Evolutionary conservation across 345 rosid species (phyloP).

Genomic region (Citrus cavaleriei): DNA sequence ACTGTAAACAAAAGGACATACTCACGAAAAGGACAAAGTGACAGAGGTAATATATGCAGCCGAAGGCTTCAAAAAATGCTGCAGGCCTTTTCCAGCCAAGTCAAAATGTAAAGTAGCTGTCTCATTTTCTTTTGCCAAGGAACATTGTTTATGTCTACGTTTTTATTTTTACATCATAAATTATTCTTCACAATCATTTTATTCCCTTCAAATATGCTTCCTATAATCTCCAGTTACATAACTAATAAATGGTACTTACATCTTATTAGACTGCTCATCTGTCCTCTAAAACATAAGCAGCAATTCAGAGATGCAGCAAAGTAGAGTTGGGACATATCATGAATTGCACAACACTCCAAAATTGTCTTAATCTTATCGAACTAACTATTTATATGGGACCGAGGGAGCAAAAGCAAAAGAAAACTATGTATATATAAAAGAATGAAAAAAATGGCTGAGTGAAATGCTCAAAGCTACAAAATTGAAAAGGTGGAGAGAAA

Average conservation of each 20-base stretch:
- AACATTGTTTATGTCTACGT: background rate
- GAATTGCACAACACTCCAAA: background rate
- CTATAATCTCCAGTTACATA: background rate
- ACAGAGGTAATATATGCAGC: background rate
- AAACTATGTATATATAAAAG: background rate
- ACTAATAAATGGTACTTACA: background rate
- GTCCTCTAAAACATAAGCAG: background rate
- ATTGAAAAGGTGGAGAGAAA: background rate
- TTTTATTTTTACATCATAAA: background rate
- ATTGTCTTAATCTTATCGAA: background rate
- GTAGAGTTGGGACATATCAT: background rate
- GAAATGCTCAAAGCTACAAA: background rate
- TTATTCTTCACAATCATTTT: background rate
- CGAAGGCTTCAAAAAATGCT: background rate
- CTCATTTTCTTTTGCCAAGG: background rate
- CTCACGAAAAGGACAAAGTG: background rate
- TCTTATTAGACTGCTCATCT: background rate
- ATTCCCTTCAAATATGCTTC: background rate
- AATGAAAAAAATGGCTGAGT: background rate
- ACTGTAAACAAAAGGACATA: background rate
- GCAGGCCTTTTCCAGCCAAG: slow-evolving; percentile 5
- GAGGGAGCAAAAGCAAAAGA: background rate
- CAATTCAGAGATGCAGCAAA: background rate
- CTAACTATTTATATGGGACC: background rate
- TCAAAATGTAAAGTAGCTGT: background rate